phyloP scores from a whole-genome alignment of 78 protist species.

The Tieghemostelium lacteum region DNA sequence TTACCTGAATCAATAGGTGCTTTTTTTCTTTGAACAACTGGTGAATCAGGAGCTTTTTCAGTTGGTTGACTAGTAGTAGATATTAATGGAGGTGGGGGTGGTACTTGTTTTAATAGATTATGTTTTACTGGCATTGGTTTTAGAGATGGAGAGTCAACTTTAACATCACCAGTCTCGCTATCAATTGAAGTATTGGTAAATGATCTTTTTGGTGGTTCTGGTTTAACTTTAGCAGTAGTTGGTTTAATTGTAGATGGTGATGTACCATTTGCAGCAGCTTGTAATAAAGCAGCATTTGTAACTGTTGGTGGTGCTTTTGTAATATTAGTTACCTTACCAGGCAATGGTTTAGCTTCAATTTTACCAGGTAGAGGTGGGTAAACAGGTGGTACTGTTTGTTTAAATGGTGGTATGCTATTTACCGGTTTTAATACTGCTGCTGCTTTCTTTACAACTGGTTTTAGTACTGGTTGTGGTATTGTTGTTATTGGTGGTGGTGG shows the following conservation, averaged over 20 bases:
- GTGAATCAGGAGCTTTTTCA: too few relatives aligned
- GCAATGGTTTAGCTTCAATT: too few relatives aligned
- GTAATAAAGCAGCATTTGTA: neutral
- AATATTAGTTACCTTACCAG: too few relatives aligned
- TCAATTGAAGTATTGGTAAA: neutral
- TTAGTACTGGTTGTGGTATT: neutral
- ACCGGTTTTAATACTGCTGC: too few relatives aligned
- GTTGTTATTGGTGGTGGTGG: neutral
- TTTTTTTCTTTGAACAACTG: too few relatives aligned
- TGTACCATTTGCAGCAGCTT: neutral
- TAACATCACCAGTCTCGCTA: neutral
- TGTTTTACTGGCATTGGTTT: neutral
- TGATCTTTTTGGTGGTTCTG: conserved; percentile 17
- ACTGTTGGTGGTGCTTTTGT: neutral
- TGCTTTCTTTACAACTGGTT: too few relatives aligned
- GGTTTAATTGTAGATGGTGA: neutral
- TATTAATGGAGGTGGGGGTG: conserved; percentile 23
- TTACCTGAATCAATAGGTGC: too few relatives aligned
- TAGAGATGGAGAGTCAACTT: neutral
- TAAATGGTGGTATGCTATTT: too few relatives aligned
- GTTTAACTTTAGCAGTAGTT: conserved; percentile 1
- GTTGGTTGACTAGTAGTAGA: neutral
- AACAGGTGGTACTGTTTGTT: too few relatives aligned
- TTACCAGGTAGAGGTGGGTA: neutral
- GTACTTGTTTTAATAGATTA: too few relatives aligned